Conservation (phyloP, 148 eudicot genomes). For the Diospyros lotus region DNA sequence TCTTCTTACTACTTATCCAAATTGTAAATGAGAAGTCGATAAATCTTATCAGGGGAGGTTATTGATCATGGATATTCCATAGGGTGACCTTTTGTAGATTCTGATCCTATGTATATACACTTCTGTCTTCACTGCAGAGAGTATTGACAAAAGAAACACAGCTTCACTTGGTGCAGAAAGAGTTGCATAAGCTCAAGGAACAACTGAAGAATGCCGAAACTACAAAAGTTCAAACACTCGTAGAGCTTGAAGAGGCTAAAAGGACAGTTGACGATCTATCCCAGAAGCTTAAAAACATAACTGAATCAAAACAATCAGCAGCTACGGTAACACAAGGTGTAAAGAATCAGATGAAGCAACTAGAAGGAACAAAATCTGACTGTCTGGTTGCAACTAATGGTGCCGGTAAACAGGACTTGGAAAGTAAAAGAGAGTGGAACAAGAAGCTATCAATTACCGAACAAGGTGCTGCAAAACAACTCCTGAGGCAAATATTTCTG, state of each 20-base stretch:
- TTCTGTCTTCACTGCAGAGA: slow-evolving; percentile 38
- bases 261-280: slow-evolving; percentile 52
- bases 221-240: slow-evolving; percentile 67
- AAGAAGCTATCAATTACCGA: slow-evolving; percentile 37
- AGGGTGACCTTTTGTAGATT: not conserved
- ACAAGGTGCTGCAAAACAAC: slow-evolving; percentile 59
- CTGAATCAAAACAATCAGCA: slow-evolving; percentile 56
- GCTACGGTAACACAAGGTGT: slow-evolving; percentile 50
- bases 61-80: too few relatives aligned
- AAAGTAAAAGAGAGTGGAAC: slow-evolving; percentile 40
- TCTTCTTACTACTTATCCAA: too few relatives aligned
- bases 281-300: slow-evolving; percentile 41
- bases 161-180: slow-evolving; percentile 70
- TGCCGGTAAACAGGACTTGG: slow-evolving; percentile 33
- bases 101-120: not conserved
- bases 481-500: slow-evolving; percentile 52
- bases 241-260: slow-evolving; percentile 64
- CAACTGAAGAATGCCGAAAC: slow-evolving; percentile 65
- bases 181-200: slow-evolving; percentile 68
- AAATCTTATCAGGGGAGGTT: too few relatives aligned
- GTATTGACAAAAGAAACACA: slow-evolving; percentile 66
- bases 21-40: too few relatives aligned
- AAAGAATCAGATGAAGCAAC: slow-evolving; percentile 39
- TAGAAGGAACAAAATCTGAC: slow-evolving; percentile 37
- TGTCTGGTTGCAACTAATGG: slow-evolving; percentile 24